Base-by-base conservation (phyloP, 305 asterid genomes). In the Fraxinus greggii region DNA sequence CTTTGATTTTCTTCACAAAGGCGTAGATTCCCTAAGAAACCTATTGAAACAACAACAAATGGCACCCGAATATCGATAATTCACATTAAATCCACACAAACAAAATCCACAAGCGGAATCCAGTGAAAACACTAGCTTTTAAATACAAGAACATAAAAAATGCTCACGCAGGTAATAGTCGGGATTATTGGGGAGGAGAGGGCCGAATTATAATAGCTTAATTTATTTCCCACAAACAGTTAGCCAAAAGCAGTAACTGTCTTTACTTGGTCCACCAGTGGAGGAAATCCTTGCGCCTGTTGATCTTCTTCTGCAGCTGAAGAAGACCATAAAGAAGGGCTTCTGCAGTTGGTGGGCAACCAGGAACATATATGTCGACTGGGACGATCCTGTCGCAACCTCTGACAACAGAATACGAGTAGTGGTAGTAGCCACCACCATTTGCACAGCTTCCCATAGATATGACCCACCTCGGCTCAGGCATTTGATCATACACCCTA, bases 381-480 rank as follows among this genome's bases (percentile, higher is more conserved):
- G 96, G 96, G 67, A 92, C 93, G 54, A 92, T 92, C 75, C 93
- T 84, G 79, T 92, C 97, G 3, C 93, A 91, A 0, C 94, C 97
- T 83, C 94, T 84, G 38, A 92, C 97, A 1, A 92, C 94, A 5
- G 97, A 91, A 54, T 92, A 91, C 0, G 93, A 91, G 88, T 92
- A 90, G 75, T 92, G 97, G 86, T 92, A 92, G 84, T 91, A 89
- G 51, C 97, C 97, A 23, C 97, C 97, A 75, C 95, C 95, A 29
- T 92, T 92, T n/a, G 97, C 97, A 48, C 93, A 92, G 90, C 92
- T 91, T 51, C 94, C 95, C 95, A 92, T 92, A 2, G 94, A 92
- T 85, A 92, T 88, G 6, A 90, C 95, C 93, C 97, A 91, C 87
- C 95, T 90, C 29, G 97, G 95, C 85, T 92, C 97, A 0, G 93